A percentile compares a stretch with the other conserved stretches of the same genome.
phyloP scores from a whole-genome alignment of 257 asterid species.

The Lycium barbarum region DNA sequence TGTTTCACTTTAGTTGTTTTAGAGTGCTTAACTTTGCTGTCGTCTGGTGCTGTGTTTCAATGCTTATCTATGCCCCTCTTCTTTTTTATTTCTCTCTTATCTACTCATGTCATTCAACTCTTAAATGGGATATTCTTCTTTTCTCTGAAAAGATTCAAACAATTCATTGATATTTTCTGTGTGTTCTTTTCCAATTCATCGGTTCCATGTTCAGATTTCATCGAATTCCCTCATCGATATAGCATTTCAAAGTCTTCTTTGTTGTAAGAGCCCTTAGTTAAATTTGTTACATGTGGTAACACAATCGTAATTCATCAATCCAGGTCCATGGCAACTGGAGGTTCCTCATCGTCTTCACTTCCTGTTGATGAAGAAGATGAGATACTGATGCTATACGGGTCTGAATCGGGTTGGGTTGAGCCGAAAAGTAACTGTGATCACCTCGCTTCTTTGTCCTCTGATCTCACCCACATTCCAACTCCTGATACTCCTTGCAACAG shows the following conservation, averaged over 20 bases:
- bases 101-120: neutral
- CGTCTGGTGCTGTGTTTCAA: neutral
- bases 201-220: neutral
- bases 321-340: constrained; percentile 28
- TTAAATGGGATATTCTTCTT: neutral
- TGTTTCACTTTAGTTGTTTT: neutral
- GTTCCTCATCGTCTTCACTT: constrained; percentile 53
- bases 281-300: neutral
- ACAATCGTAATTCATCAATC: neutral
- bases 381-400: constrained; percentile 57
- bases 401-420: constrained; percentile 89
- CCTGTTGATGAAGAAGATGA: constrained; percentile 45
- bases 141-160: constrained; percentile 1
- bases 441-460: constrained; percentile 57
- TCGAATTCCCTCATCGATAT: neutral
- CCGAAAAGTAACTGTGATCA: constrained; percentile 90
- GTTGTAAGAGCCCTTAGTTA: neutral
- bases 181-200: neutral
- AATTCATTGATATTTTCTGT: neutral
- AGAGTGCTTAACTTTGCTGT: neutral
- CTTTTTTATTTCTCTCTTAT: neutral
- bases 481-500: constrained; percentile 77
- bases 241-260: neutral
- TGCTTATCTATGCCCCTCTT: neutral
- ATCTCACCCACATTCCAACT: constrained; percentile 73